Percentiles rank a stretch among this genome's conserved stretches.
Evolutionary conservation across 495 filamentous ascomycete species (phyloP).

Genomic region (Tuber brumale): DNA sequence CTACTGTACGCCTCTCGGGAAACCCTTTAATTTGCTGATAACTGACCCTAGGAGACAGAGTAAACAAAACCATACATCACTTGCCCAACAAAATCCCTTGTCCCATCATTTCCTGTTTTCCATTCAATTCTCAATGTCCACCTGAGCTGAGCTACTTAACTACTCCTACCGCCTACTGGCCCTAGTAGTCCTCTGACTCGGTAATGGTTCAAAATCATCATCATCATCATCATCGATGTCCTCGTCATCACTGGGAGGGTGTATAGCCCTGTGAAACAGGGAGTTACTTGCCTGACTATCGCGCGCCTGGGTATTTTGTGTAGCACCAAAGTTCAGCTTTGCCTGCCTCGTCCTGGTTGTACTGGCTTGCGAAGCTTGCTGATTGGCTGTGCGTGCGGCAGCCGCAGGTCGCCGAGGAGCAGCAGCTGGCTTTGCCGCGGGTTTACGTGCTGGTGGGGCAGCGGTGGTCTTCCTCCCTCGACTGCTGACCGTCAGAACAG

Average conservation of each 20-base stretch:
- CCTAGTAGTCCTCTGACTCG: conserved; percentile 22
- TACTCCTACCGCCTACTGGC: conserved; percentile 14
- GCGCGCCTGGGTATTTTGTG: conserved; percentile 44
- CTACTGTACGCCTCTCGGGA: not conserved
- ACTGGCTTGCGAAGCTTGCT: not conserved
- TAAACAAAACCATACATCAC: not conserved
- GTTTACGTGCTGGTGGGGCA: conserved; percentile 46
- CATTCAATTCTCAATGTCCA: not conserved
- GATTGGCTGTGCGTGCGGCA: conserved; percentile 28
- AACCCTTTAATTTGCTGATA: not conserved
- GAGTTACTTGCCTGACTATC: conserved; percentile 47
- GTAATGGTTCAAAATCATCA: conserved; percentile 39
- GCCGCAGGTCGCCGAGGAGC: conserved; percentile 45
- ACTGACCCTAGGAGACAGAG: not conserved
- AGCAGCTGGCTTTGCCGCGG: conserved; percentile 43
- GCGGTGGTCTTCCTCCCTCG: conserved; percentile 45
- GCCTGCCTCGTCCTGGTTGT: conserved; percentile 54
- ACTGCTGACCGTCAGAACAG: conserved; percentile 40
- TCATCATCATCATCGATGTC: conserved; percentile 59
- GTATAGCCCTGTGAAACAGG: conserved; percentile 61
- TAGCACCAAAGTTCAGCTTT: conserved; percentile 61
- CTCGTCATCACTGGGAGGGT: conserved; percentile 69
- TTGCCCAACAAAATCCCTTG: not conserved
- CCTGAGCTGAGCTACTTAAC: not conserved
- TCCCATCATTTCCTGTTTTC: not conserved